These are phyloP conservation scores for Komagataea norvegica DNA, from an alignment of 1,139 yeast genomes.

Conservation along the genomic window DNA sequence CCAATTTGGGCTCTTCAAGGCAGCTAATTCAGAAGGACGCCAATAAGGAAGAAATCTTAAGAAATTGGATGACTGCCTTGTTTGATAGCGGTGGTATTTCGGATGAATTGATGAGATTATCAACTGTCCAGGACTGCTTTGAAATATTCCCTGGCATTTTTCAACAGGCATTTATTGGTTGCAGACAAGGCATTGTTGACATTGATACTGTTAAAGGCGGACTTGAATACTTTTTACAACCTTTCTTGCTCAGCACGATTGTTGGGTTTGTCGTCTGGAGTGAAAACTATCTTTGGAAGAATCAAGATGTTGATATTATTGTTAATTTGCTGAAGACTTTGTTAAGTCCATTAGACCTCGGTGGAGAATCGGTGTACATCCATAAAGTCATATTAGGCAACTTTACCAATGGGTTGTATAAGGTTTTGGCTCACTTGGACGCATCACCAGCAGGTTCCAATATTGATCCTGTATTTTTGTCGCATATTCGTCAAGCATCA, in stretches of 20 bases:
- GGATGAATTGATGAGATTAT: slow-evolving; percentile 69
- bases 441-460: slow-evolving; percentile 6
- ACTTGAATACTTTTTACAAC: slow-evolving; percentile 60
- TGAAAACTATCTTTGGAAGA: slow-evolving; percentile 35
- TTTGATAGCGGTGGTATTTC: slow-evolving; percentile 86
- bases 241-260: slow-evolving; percentile 46
- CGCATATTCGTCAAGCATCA: slow-evolving; percentile 14
- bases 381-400: slow-evolving; percentile 32
- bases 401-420: slow-evolving; percentile 28
- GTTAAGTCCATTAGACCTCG: slow-evolving; percentile 31
- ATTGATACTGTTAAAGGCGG: slow-evolving; percentile 49
- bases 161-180: slow-evolving; percentile 66
- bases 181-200: slow-evolving; percentile 50
- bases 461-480: slow-evolving; percentile 18
- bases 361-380: slow-evolving; percentile 36
- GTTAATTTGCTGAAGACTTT: slow-evolving; percentile 32
- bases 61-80: slow-evolving; percentile 76
- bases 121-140: slow-evolving; percentile 64
- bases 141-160: slow-evolving; percentile 68
- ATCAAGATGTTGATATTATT: slow-evolving; percentile 28
- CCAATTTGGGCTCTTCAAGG: slow-evolving; percentile 22
- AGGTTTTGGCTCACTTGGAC: slow-evolving; percentile 11
- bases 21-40: slow-evolving; percentile 14
- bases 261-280: slow-evolving; percentile 40
- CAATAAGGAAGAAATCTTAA: slow-evolving; percentile 39